Evolutionary conservation across 2,329 filamentous ascomycete species (phyloP).

Genomic region (Alternaria ventricosa): DNA sequence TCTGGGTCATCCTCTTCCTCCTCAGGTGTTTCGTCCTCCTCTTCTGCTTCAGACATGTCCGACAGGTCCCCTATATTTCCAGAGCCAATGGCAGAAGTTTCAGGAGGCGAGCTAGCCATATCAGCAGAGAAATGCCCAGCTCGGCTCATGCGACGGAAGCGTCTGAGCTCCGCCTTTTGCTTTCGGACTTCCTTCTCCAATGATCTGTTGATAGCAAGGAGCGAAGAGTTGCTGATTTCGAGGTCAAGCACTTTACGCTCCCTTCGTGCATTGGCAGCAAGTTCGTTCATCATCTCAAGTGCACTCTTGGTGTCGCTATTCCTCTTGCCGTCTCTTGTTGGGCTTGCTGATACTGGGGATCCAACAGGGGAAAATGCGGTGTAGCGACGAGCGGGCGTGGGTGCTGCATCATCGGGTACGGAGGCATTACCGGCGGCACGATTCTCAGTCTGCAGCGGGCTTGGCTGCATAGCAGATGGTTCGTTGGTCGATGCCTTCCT

Average conservation of each 20-base stretch:
- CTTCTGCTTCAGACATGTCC: slow-evolving; percentile 47
- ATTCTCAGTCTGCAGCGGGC: slow-evolving; percentile 45
- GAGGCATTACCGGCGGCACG: slow-evolving; percentile 34
- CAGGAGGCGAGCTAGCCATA: slow-evolving; percentile 57
- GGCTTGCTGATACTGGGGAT: slow-evolving; percentile 57
- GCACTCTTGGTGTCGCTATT: slow-evolving; percentile 55
- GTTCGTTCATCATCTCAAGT: slow-evolving; percentile 71
- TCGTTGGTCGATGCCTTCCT: slow-evolving; percentile 38
- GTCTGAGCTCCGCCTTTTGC: slow-evolving; percentile 84
- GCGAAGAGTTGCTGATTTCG: slow-evolving; percentile 93
- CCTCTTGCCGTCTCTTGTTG: slow-evolving; percentile 64
- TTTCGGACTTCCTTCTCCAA: slow-evolving; percentile 90
- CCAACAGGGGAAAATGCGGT: slow-evolving; percentile 32
- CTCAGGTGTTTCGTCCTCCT: slow-evolving; percentile 38
- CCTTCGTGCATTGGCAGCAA: slow-evolving; percentile 84
- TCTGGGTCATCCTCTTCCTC: slow-evolving; percentile 53
- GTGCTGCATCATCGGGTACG: slow-evolving; percentile 33
- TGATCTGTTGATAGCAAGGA: slow-evolving; percentile 93
- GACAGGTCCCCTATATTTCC: slow-evolving; percentile 46
- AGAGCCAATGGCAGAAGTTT: slow-evolving; percentile 41
- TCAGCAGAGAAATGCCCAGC: slow-evolving; percentile 74
- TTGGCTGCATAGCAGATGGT: slow-evolving; percentile 27
- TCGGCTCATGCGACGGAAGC: slow-evolving; percentile 84
- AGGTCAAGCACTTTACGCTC: slow-evolving; percentile 96
- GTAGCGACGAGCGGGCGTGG: slow-evolving; percentile 30